phyloP scores from a whole-genome alignment of 495 filamentous ascomycete species.

The Corynascus novoguineensis region DNA sequence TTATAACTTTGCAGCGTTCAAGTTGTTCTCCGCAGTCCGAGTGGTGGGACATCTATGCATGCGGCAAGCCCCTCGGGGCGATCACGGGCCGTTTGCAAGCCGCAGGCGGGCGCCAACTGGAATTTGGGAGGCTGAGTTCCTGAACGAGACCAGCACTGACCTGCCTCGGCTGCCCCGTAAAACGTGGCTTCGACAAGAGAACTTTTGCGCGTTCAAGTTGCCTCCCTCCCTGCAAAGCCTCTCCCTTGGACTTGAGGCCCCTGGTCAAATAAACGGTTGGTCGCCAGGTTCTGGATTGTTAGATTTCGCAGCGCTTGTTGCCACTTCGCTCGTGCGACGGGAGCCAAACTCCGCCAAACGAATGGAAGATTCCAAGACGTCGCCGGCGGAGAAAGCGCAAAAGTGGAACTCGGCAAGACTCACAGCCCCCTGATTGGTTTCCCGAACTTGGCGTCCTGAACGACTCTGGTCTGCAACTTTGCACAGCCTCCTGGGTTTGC shows the following conservation, averaged over 20 bases:
- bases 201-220: not conserved
- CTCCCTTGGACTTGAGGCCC: not conserved
- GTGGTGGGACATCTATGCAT: not conserved
- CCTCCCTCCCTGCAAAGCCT: constrained; percentile 8
- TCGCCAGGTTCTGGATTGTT: not conserved
- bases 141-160: constrained; percentile 7
- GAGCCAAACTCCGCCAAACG: not conserved
- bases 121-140: not conserved
- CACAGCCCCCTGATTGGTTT: not conserved
- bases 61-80: not conserved
- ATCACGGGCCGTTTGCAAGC: constrained; percentile 21
- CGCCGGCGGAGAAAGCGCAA: not conserved
- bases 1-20: constrained; percentile 1
- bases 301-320: not conserved
- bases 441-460: not conserved
- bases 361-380: not conserved
- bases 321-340: not conserved
- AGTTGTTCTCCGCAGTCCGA: not conserved
- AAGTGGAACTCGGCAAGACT: not conserved
- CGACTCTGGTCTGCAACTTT: not conserved
- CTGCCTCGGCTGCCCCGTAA: not conserved
- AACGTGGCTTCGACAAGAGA: not conserved
- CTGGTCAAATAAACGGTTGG: not conserved
- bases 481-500: constrained; percentile 3
- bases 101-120: constrained; percentile 6